These are phyloP conservation scores for Dictyostelium intermedium DNA, from an alignment of 78 protist genomes.

Conservation along the genomic window DNA sequence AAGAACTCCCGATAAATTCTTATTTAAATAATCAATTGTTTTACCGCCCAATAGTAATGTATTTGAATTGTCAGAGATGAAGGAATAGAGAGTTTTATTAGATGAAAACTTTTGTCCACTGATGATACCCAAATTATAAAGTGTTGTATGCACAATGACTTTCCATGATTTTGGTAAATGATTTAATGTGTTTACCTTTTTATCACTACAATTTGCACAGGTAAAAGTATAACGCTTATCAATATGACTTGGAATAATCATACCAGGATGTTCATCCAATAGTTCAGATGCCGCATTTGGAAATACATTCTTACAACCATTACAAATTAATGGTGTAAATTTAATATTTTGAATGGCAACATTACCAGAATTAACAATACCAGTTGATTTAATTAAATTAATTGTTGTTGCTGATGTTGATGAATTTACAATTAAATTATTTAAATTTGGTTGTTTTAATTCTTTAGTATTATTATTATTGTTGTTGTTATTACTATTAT, in stretches of 20 bases:
- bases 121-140: conserved; percentile 44
- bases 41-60: conserved; percentile 70
- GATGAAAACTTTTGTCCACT: conserved; percentile 56
- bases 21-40: conserved; percentile 63
- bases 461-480: neutral
- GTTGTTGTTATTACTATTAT: neutral
- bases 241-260: conserved; percentile 69
- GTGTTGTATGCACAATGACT: conserved; percentile 67
- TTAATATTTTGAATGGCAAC: conserved; percentile 47
- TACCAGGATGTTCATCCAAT: conserved; percentile 5
- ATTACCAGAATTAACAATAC: conserved; percentile 31
- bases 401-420: neutral
- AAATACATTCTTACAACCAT: conserved; percentile 5
- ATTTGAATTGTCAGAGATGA: conserved; percentile 66
- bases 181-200: neutral
- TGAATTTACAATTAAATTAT: neutral
- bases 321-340: conserved; percentile 49
- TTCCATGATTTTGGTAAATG: conserved; percentile 75
- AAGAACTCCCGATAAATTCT: conserved; percentile 43
- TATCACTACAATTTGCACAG: conserved; percentile 49
- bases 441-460: neutral
- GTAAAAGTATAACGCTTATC: conserved; percentile 40
- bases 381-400: neutral
- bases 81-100: conserved; percentile 62
- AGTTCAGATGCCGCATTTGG: conserved; percentile 66